Base-by-base conservation (phyloP, 1,284 basidiomycete species). In the Ceratobasidium theobromae region DNA sequence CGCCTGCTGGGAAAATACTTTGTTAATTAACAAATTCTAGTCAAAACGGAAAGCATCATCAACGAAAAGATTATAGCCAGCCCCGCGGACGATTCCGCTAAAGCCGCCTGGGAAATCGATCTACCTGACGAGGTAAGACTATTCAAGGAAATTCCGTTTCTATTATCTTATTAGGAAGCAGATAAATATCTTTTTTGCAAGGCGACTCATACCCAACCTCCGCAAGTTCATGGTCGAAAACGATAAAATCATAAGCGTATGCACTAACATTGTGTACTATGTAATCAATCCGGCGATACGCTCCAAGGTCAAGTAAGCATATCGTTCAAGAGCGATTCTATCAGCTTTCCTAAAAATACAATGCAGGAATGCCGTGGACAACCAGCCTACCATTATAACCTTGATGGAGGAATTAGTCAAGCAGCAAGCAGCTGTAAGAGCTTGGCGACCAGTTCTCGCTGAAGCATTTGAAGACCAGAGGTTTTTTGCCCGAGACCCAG, bases 401-500 rank as follows among this genome's bases (percentile, higher is more conserved):
- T 85, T 97, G 14, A 76, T 97, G 25, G 77, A 80, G 52, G 91
- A 93, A 74, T 86, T 98, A 82, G 83, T 89, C 1, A 85, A 82
- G 68, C 84, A 96, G 62, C 87, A 91, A 0, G 82, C 84, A 1
- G 86, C 92, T 0, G 78, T 90, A 69, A 96, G 93, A 73, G 84
- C 90, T 1, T 99, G 97, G 97, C 84, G 88, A 57, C 78, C 84
- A 0, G 84, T 87, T 0, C 86, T 98, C 9, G 77, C 80, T 0
- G 96, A 99, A 33, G 83, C 90, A 0, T 83, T 99, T 70, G 87
- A 86, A 71, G 96, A 99, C 74, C 85, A 84, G 69, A 84, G 92
- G 46, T 86, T 98, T 73, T 99, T 99, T 79, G 89, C 87, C 71
- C 87, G 84, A 68, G 81, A 78, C 65, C 80, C 84, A 30, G 78